A percentile compares a stretch with the other conserved stretches of the same genome.
These are phyloP conservation scores for Phytophthora europaea DNA, from an alignment of 352 stramenopile genomes.

Conservation along the genomic window DNA sequence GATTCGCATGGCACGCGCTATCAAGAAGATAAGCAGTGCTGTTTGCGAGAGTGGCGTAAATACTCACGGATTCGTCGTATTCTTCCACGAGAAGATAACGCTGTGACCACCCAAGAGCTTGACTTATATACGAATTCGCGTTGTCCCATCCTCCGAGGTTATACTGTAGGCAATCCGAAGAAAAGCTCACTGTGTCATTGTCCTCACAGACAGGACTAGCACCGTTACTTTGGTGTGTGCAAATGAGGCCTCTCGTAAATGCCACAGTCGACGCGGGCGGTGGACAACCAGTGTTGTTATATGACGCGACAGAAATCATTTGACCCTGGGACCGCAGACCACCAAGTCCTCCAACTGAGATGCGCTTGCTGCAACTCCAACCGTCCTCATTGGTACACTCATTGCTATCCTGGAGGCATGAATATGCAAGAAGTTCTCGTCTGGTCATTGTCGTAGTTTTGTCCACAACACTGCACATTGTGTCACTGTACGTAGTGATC, in stretches of 20 bases:
- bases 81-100: conserved; percentile 10
- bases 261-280: background rate
- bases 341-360: conserved; percentile 13
- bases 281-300: background rate
- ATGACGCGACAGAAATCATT: conserved; percentile 6
- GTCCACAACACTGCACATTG: background rate
- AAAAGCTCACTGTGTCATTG: background rate
- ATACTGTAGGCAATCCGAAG: background rate
- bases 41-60: background rate
- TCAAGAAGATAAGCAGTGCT: conserved; percentile 3
- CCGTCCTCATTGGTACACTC: conserved; percentile 7
- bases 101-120: background rate
- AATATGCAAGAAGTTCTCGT: background rate
- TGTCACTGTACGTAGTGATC: conserved; percentile 16
- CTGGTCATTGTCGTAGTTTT: background rate
- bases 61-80: background rate
- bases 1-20: conserved; percentile 2
- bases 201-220: background rate
- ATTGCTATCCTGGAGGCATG: background rate
- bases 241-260: conserved; percentile 1
- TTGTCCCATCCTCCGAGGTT: background rate
- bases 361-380: conserved; percentile 3
- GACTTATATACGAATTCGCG: background rate
- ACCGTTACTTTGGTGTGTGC: background rate
- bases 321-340: conserved; percentile 1